Conservation (phyloP, 2,329 filamentous ascomycete genomes). For the Ophidiomyces ophidiicola region DNA sequence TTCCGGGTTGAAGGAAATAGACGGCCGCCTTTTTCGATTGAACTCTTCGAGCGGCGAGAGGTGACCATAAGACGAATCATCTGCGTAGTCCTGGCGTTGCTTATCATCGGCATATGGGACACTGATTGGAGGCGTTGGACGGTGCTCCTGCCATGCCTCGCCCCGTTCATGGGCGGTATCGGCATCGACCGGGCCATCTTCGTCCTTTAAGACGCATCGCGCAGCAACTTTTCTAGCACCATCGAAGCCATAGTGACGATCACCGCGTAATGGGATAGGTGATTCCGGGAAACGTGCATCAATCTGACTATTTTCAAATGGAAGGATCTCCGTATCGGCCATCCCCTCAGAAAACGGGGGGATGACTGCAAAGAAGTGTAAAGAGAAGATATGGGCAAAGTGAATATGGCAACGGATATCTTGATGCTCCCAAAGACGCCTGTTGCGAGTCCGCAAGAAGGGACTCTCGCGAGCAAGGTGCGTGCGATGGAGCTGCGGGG, state of each 20-base stretch:
- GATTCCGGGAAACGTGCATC: conserved; percentile 10
- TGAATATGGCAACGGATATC: too few relatives aligned
- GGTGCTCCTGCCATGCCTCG: conserved; percentile 8
- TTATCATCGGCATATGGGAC: conserved; percentile 33
- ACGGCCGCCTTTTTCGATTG: conserved; percentile 29
- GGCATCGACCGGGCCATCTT: neutral
- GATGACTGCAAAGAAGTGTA: conserved; percentile 6
- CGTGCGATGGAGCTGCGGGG: too few relatives aligned
- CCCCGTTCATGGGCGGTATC: neutral
- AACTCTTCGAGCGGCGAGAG: conserved; percentile 33
- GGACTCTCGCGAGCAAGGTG: neutral
- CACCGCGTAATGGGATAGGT: neutral
- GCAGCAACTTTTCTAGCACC: conserved; percentile 5
- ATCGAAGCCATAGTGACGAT: conserved; percentile 1
- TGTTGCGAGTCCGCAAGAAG: neutral
- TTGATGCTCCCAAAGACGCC: neutral
- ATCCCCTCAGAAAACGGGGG: conserved; percentile 11
- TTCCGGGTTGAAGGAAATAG: conserved; percentile 33
- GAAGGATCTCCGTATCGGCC: conserved; percentile 12
- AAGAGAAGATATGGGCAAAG: neutral
- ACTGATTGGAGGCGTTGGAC: conserved; percentile 21
- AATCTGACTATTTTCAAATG: conserved; percentile 10
- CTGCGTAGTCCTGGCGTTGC: conserved; percentile 10
- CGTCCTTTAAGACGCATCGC: neutral
- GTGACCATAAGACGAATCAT: conserved; percentile 23